Percentiles rank a stretch among this genome's conserved stretches.
These are phyloP conservation scores for Populus deltoides DNA, from an alignment of 345 rosid genomes.

Conservation along the genomic window DNA sequence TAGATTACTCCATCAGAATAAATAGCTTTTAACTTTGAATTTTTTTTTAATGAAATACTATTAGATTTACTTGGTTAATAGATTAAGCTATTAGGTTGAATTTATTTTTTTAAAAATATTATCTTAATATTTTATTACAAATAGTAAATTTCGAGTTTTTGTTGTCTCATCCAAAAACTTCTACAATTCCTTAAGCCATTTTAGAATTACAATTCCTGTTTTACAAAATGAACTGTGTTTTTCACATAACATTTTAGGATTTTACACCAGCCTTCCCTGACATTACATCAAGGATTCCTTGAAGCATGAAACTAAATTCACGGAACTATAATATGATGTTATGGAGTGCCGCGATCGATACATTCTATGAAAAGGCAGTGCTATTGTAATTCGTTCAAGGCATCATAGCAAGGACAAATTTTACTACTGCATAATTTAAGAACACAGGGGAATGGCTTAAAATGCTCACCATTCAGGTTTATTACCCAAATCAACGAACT, in stretches of 20 bases:
- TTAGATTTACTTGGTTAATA: no score
- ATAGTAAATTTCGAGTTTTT: no score
- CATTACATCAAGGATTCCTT: neutral
- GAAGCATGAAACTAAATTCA: neutral
- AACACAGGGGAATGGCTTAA: neutral
- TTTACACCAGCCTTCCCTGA: neutral
- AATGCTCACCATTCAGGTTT: conserved; percentile 82
- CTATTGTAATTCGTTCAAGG: neutral
- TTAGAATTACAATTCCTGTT: neutral
- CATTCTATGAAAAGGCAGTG: neutral
- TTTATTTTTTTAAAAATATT: no score
- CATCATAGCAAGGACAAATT: neutral
- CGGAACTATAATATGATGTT: neutral
- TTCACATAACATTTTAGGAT: neutral
- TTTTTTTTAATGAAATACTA: rapidly evolving
- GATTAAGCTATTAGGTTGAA: no score
- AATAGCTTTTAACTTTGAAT: no score
- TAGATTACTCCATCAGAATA: no score
- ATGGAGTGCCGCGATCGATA: neutral
- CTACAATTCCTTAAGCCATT: no score
- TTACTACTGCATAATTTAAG: neutral
- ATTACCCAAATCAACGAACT: conserved; percentile 74
- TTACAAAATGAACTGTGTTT: neutral
- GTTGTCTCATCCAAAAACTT: no score
- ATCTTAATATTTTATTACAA: no score